Conservation (phyloP, 345 rosid species). For the Gossypium turneri region DNA sequence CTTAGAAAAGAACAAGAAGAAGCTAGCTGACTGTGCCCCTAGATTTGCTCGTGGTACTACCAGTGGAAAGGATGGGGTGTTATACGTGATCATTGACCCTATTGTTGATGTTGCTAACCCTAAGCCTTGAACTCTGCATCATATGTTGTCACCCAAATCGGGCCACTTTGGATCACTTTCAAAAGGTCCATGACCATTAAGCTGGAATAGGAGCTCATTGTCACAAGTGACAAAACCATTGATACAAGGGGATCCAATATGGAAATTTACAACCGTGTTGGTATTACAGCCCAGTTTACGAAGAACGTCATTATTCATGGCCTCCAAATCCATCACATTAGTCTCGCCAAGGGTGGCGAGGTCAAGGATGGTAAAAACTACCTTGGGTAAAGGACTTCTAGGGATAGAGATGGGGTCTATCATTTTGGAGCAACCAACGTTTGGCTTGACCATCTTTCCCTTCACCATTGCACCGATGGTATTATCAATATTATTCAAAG, state of each 20-base stretch:
- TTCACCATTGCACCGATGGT: not conserved
- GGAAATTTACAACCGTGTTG: not conserved
- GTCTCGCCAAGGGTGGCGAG: not conserved
- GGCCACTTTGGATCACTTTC: not conserved
- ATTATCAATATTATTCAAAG: not conserved
- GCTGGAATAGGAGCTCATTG: not conserved
- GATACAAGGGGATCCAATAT: not conserved
- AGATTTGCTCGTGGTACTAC: not conserved
- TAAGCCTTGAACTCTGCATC: too few species aligned
- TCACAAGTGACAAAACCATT: not conserved
- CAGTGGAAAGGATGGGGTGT: not conserved
- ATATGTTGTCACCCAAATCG: too few species aligned
- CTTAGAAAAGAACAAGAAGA: not conserved
- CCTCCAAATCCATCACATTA: not conserved
- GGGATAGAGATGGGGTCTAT: not conserved
- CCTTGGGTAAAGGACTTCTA: not conserved
- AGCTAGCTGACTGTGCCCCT: not conserved
- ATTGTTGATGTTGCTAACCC: too few species aligned
- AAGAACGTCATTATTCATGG: not conserved
- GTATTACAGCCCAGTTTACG: not conserved
- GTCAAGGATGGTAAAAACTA: not conserved
- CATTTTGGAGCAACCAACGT: not conserved
- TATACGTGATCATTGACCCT: too few species aligned
- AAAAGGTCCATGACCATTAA: not conserved
- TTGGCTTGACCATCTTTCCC: not conserved